phyloP scores from a whole-genome alignment of 2,329 filamentous ascomycete species.

The Diaporthe sp. region DNA sequence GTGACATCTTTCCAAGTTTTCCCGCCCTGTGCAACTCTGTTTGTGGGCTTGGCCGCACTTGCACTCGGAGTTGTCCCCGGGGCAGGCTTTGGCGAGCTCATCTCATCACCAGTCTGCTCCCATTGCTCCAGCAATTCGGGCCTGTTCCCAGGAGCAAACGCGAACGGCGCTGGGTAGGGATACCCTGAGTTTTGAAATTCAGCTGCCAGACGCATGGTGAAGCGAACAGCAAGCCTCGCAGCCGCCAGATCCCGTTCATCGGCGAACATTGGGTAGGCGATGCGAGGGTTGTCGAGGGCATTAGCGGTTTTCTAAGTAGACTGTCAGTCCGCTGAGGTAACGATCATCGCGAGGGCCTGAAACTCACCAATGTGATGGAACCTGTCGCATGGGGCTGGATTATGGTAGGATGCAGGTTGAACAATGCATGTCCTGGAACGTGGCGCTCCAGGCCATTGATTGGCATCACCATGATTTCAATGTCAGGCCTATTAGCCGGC shows the following conservation, averaged over 20 bases:
- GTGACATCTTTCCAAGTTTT: slow-evolving; percentile 46
- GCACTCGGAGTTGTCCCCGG: neutral
- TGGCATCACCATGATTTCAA: slow-evolving; percentile 56
- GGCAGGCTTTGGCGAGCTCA: neutral
- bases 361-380: slow-evolving; percentile 51
- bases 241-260: slow-evolving; percentile 47
- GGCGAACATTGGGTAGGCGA: slow-evolving; percentile 50
- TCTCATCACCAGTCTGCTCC: neutral
- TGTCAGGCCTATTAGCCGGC: slow-evolving; percentile 47
- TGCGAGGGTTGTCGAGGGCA: slow-evolving; percentile 46
- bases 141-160: slow-evolving; percentile 47
- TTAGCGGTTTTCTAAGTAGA: neutral
- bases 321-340: too few relatives aligned
- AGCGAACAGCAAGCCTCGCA: slow-evolving; percentile 48
- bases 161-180: slow-evolving; percentile 44
- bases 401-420: slow-evolving; percentile 47
- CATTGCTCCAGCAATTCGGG: slow-evolving; percentile 14
- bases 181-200: slow-evolving; percentile 48
- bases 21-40: too few relatives aligned
- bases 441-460: slow-evolving; percentile 48
- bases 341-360: slow-evolving; percentile 39
- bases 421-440: slow-evolving; percentile 44
- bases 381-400: slow-evolving; percentile 50
- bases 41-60: neutral
- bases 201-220: slow-evolving; percentile 49